These are phyloP conservation scores for Cryptococcus floricola DNA, from an alignment of 1,284 basidiomycete genomes.

Conservation along the genomic window DNA sequence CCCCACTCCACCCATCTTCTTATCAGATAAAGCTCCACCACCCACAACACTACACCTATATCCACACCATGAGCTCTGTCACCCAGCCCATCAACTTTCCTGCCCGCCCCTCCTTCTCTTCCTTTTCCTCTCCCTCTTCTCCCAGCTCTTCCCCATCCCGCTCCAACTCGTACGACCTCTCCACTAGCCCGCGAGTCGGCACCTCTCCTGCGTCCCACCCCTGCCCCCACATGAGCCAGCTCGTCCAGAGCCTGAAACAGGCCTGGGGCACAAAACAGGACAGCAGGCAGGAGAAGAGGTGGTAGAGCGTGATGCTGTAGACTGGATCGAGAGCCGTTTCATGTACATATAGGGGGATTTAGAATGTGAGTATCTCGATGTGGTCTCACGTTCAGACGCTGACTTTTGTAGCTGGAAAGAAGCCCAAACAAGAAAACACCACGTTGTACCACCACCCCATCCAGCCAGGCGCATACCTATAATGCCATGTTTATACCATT, in stretches of 20 bases:
- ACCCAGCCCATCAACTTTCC: conserved; percentile 14
- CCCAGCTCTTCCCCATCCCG: conserved; percentile 8
- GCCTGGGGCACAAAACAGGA: conserved; percentile 5
- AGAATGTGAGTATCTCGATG: not conserved
- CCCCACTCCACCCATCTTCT: not conserved
- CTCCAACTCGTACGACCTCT: conserved; percentile 1
- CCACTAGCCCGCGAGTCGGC: conserved; percentile 1
- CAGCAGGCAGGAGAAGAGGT: not conserved
- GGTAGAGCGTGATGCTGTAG: not conserved
- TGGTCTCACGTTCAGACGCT: not conserved
- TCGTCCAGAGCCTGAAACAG: conserved; percentile 32
- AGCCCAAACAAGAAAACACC: not conserved
- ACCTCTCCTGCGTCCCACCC: conserved; percentile 22
- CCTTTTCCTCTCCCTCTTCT: conserved; percentile 3
- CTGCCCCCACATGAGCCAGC: conserved; percentile 38
- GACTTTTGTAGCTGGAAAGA: not conserved
- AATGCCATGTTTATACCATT: not conserved
- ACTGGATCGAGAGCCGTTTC: not conserved
- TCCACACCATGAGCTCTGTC: conserved; percentile 10
- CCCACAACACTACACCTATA: conserved; percentile 7
- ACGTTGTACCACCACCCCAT: not conserved
- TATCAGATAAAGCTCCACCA: not conserved
- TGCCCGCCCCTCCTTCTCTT: conserved; percentile 4
- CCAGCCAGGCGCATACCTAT: too few relatives aligned
- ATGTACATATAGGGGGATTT: not conserved